Conservation (phyloP, 2,329 filamentous ascomycete genomes). For the Curvularia verruculosa region DNA sequence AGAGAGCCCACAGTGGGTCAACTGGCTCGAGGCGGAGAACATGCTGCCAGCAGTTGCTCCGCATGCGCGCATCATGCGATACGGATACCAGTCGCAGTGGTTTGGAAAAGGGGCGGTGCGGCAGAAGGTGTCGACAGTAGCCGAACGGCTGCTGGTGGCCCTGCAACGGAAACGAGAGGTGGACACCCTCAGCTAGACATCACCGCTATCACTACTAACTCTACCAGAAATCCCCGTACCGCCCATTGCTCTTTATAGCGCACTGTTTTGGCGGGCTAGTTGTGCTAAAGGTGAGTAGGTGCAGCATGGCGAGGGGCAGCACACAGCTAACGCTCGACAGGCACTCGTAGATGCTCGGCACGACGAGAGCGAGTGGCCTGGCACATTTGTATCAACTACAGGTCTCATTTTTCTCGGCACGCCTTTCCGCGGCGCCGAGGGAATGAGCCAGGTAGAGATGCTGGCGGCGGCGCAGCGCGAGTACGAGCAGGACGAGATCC, state of each 20-base stretch:
- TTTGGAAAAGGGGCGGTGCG: constrained; percentile 29
- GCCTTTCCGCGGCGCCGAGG: constrained; percentile 33
- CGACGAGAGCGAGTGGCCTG: constrained; percentile 23
- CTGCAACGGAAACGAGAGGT: constrained; percentile 28
- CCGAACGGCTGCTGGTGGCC: constrained; percentile 22
- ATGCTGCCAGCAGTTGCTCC: constrained; percentile 32
- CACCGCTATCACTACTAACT: constrained; percentile 5
- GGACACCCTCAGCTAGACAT: background rate
- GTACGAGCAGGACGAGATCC: constrained; percentile 26
- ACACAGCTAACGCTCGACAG: constrained; percentile 6
- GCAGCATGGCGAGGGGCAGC: background rate
- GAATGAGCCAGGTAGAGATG: constrained; percentile 35
- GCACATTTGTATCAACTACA: constrained; percentile 28
- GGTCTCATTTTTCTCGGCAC: constrained; percentile 33
- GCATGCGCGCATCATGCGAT: constrained; percentile 37
- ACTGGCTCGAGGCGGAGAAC: constrained; percentile 33
- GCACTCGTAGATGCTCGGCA: constrained; percentile 23
- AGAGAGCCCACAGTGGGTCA: constrained; percentile 24
- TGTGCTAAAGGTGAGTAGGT: no score
- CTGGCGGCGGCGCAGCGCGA: constrained; percentile 30
- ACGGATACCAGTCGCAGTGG: no score
- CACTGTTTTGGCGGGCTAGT: constrained; percentile 37
- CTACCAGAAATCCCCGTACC: constrained; percentile 20
- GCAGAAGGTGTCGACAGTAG: constrained; percentile 28
- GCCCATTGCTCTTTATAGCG: constrained; percentile 33